A percentile compares a stretch with the other conserved stretches of the same genome.
Conservation (phyloP, 2,329 filamentous ascomycete species). For the Penicillium sp. region DNA sequence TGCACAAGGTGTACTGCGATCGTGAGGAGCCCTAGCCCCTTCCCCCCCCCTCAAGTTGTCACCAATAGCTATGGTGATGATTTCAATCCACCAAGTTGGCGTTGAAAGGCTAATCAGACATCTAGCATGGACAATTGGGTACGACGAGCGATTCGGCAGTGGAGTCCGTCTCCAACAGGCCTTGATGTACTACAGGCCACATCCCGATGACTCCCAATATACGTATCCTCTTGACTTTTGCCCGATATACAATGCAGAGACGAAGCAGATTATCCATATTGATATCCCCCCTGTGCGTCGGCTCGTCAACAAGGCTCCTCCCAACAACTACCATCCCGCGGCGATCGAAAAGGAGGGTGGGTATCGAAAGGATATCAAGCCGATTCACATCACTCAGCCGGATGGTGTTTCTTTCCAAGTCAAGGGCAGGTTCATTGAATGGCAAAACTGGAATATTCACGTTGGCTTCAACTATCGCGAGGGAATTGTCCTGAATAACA, state of each 20-base stretch:
- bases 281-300: slow-evolving; percentile 73
- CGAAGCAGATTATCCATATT: slow-evolving; percentile 71
- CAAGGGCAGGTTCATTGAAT: slow-evolving; percentile 66
- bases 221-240: slow-evolving; percentile 89
- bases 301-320: slow-evolving; percentile 63
- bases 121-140: slow-evolving; percentile 84
- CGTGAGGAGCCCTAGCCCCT: slow-evolving; percentile 44
- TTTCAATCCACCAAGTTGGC: too few relatives aligned
- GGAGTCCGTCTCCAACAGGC: slow-evolving; percentile 78
- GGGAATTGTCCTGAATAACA: slow-evolving; percentile 83
- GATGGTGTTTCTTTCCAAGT: slow-evolving; percentile 83
- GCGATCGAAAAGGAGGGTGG: slow-evolving; percentile 68
- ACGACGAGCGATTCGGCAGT: slow-evolving; percentile 81
- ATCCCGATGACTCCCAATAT: slow-evolving; percentile 82
- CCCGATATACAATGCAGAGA: slow-evolving; percentile 80
- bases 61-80: too few relatives aligned
- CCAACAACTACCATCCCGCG: slow-evolving; percentile 74
- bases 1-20: slow-evolving; percentile 95
- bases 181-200: slow-evolving; percentile 88
- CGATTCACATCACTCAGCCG: slow-evolving; percentile 79
- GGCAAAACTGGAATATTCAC: slow-evolving; percentile 93
- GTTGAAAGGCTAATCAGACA: slow-evolving; percentile 4
- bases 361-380: slow-evolving; percentile 73
- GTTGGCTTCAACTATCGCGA: slow-evolving; percentile 94
- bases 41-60: too few relatives aligned